These are phyloP conservation scores for Hypoxylon lenormandii DNA, from an alignment of 495 filamentous ascomycete species.

Conservation along the genomic window DNA sequence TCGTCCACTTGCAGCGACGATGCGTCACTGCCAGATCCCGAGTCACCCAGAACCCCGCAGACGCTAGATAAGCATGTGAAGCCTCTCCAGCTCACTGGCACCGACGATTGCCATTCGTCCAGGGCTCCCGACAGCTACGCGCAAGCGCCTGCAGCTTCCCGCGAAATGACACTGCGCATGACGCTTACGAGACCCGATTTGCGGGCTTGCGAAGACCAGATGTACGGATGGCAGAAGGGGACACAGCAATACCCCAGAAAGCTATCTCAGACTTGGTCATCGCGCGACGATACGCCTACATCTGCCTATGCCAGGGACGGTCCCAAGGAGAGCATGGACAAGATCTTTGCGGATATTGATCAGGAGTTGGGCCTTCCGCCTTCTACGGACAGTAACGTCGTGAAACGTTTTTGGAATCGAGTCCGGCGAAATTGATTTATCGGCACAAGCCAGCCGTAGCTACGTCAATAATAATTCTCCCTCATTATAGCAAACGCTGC, in stretches of 20 bases:
- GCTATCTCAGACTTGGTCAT: conserved; percentile 46
- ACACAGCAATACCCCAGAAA: conserved; percentile 43
- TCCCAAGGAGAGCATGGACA: conserved; percentile 51
- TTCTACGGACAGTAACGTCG: conserved; percentile 40
- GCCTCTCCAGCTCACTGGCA: conserved; percentile 48
- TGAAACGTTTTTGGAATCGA: conserved; percentile 54
- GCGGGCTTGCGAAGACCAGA: conserved; percentile 72
- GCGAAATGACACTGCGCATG: conserved; percentile 96
- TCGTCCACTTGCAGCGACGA: conserved; percentile 64
- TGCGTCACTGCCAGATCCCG: conserved; percentile 62
- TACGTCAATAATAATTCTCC: neutral
- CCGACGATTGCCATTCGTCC: conserved; percentile 30
- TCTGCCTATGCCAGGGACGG: conserved; percentile 26
- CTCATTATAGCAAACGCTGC: neutral
- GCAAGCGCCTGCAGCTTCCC: conserved; percentile 69
- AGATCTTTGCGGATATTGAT: conserved; percentile 52
- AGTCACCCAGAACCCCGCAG: conserved; percentile 67
- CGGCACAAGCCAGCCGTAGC: neutral
- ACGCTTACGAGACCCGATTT: conserved; percentile 91
- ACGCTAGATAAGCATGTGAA: conserved; percentile 56
- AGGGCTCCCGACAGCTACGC: conserved; percentile 60
- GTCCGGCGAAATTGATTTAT: conserved; percentile 45
- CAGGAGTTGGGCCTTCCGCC: conserved; percentile 43
- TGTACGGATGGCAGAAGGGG: conserved; percentile 69
- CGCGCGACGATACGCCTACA: conserved; percentile 30